Percentiles rank a stretch among this genome's conserved stretches.
Evolutionary conservation across 2,329 filamentous ascomycete genomes (phyloP).

Genomic region (Exophiala alcalophila): DNA sequence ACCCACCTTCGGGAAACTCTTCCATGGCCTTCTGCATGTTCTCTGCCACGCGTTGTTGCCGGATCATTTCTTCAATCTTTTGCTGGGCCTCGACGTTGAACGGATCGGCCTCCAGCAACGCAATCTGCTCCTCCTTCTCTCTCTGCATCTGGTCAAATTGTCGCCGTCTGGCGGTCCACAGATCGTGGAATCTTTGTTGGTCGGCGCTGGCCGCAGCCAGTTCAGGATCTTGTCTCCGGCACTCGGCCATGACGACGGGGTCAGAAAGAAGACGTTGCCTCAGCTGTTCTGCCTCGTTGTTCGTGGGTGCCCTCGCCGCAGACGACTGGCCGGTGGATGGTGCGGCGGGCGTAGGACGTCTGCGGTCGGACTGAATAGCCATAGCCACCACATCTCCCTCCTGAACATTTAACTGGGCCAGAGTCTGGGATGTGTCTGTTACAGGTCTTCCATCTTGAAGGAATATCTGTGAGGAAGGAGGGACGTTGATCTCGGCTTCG

Average conservation of each 20-base stretch:
- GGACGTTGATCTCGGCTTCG: slow-evolving; percentile 75
- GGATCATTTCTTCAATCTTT: slow-evolving; percentile 95
- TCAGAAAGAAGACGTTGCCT: slow-evolving; percentile 80
- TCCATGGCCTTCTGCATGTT: slow-evolving; percentile 96
- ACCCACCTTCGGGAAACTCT: slow-evolving; percentile 89
- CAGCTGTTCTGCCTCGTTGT: slow-evolving; percentile 71
- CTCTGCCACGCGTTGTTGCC: slow-evolving; percentile 89
- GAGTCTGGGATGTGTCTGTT: slow-evolving; percentile 71
- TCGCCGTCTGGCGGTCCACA: slow-evolving; percentile 65
- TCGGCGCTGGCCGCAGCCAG: slow-evolving; percentile 75
- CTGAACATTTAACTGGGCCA: slow-evolving; percentile 74
- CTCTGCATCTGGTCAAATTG: slow-evolving; percentile 69
- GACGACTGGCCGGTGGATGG: slow-evolving; percentile 28
- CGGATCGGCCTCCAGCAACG: slow-evolving; percentile 83
- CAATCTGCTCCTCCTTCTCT: slow-evolving; percentile 78
- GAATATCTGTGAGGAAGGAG: slow-evolving; percentile 71
- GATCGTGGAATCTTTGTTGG: slow-evolving; percentile 69
- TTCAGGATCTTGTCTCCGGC: slow-evolving; percentile 70
- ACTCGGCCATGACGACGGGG: slow-evolving; percentile 66
- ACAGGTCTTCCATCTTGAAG: slow-evolving; percentile 87
- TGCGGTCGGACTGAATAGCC: slow-evolving; percentile 56
- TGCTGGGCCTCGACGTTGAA: slow-evolving; percentile 90
- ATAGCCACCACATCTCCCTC: slow-evolving; percentile 93
- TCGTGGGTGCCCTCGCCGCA: slow-evolving; percentile 31
- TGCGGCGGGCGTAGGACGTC: slow-evolving; percentile 10